Percentiles rank a stretch among this genome's conserved stretches.
phyloP scores from a whole-genome alignment of 164 flowering plant genomes.

The Berberis vulgaris region DNA sequence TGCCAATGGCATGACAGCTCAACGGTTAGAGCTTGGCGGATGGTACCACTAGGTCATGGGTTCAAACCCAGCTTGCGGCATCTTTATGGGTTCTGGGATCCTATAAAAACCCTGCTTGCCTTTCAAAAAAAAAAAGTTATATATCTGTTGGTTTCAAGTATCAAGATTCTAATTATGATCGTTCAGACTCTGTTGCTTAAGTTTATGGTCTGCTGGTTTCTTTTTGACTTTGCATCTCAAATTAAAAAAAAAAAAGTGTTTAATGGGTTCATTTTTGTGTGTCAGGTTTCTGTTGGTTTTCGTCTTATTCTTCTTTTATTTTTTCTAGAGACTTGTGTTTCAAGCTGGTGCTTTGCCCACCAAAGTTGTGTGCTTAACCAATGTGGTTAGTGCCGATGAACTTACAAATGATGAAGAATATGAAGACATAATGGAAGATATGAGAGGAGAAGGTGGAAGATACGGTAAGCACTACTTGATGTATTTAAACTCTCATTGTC shows the following conservation, averaged over 20 bases:
- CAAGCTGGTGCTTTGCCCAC: slow-evolving; percentile 48
- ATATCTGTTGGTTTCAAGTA: too few species aligned
- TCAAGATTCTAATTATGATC: too few species aligned
- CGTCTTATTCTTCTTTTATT: slow-evolving; percentile 11
- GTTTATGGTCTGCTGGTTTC: too few species aligned
- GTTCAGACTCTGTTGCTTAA: too few species aligned
- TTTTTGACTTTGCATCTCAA: too few species aligned
- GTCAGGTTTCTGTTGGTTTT: background rate
- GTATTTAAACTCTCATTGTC: slow-evolving; percentile 9
- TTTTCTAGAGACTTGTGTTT: slow-evolving; percentile 59
- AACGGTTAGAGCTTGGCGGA: too few species aligned
- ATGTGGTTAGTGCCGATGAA: slow-evolving; percentile 65
- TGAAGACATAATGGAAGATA: slow-evolving; percentile 84
- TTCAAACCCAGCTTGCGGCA: too few species aligned
- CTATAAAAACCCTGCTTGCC: too few species aligned
- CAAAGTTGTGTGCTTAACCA: slow-evolving; percentile 74
- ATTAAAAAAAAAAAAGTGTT: background rate
- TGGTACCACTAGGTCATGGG: too few species aligned
- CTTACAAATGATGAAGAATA: slow-evolving; percentile 76
- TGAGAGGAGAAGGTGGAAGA: slow-evolving; percentile 81
- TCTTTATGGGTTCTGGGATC: too few species aligned
- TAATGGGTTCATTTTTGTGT: background rate
- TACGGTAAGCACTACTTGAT: slow-evolving; percentile 38
- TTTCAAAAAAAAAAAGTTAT: too few species aligned
- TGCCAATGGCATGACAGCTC: too few species aligned